Base-by-base conservation (phyloP, 257 asterid genomes). In the Fraxinus pennsylvanica region DNA sequence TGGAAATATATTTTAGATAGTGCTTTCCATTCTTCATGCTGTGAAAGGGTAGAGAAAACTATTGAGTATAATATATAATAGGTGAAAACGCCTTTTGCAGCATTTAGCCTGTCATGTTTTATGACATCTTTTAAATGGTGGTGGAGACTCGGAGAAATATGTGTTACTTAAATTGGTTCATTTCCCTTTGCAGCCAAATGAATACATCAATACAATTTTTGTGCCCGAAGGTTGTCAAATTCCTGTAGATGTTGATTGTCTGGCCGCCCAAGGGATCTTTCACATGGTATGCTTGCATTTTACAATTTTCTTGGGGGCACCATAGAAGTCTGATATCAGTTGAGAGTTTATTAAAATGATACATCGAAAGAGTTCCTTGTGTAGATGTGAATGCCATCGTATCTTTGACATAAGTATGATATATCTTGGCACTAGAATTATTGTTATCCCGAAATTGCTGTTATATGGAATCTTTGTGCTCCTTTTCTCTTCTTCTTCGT, bases 181-280 rank as follows among this genome's bases (percentile, higher is more conserved):
- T 54, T 83, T 76, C 70, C 69, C 9, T 52, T 78, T 80, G 86
- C 90, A 95, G 98, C 92, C 96, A 85, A 89, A 81, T 81, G 86
- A 81, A 82, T 95, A 95, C 84, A 83, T 91, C 59, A 90, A 93
- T 86, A 90, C 97, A 30, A 83, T 95, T 68, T 81, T 95, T 79
- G 96, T 88, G 83, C 98, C 99, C 3, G 87, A 86, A 84, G 90
- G 80, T 15, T 90, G 97, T 57, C 90, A 88, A 84, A 85, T 95
- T 83, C 91, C 91, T 47, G 82, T 89, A 41, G 98, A 95, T 75
- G 32, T 73, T 71, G 85, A 87, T 69, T 3, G 68, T 76, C 85
- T 93, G 83, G 85, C 91, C 65, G 87, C 85, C 73, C 92, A 90
- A 83, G 96, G 94, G 82, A 91, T 95, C 74, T 77, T 80, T 79